Evolutionary conservation across 768 basidiomycete species (phyloP).

Genomic region (Trametes sanguinea): DNA sequence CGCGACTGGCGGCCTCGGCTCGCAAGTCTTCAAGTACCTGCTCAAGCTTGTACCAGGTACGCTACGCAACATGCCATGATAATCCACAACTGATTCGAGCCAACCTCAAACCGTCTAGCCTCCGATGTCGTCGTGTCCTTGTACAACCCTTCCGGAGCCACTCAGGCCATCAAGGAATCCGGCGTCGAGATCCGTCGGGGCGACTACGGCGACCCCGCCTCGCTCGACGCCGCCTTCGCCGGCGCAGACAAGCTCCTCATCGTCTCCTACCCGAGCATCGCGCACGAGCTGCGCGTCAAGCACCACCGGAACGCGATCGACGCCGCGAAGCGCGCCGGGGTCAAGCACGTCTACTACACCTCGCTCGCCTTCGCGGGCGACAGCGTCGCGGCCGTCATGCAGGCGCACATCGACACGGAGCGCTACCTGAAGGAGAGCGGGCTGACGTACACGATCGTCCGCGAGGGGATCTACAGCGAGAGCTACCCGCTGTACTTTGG

Average conservation of each 20-base stretch:
- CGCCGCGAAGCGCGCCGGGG: conserved; percentile 34
- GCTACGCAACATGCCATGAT: not conserved
- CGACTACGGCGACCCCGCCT: conserved; percentile 33
- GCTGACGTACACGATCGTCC: conserved; percentile 36
- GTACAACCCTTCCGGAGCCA: conserved; percentile 35
- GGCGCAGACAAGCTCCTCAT: conserved; percentile 38
- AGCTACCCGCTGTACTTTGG: conserved; percentile 35
- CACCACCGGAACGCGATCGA: conserved; percentile 39
- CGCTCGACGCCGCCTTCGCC: conserved; percentile 36
- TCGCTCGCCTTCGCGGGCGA: conserved; percentile 36
- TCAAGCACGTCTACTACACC: conserved; percentile 41
- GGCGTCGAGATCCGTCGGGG: conserved; percentile 35
- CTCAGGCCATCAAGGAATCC: conserved; percentile 19
- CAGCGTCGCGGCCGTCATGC: conserved; percentile 35
- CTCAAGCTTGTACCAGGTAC: conserved; percentile 32
- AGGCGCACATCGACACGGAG: conserved; percentile 38
- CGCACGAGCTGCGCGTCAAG: conserved; percentile 32
- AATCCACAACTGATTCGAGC: no score
- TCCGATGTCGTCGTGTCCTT: conserved; percentile 36
- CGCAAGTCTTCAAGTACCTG: conserved; percentile 36
- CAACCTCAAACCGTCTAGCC: conserved; percentile 4
- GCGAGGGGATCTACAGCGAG: conserved; percentile 41
- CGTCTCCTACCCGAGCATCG: conserved; percentile 38
- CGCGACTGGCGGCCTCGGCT: conserved; percentile 40
- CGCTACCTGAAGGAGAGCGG: conserved; percentile 35